A percentile compares a stretch with the other conserved stretches of the same genome.
Conservation (phyloP, 139 green algal genomes). For the Mychonastes homosphaera region DNA sequence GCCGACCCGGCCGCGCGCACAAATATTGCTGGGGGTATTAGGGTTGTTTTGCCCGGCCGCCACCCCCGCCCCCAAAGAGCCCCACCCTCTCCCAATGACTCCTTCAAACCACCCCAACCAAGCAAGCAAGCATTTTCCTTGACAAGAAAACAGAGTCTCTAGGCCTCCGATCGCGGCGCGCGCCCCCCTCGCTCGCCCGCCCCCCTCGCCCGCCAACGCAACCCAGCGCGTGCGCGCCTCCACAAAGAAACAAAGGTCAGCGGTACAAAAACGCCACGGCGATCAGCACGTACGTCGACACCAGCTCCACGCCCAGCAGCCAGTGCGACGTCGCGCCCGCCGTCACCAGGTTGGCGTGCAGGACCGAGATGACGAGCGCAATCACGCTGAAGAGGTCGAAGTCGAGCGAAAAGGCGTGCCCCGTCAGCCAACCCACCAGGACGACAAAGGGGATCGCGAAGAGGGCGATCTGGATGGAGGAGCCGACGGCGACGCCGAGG, state of each 20-base stretch:
- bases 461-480: slow-evolving; percentile 75
- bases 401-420: slow-evolving; percentile 56
- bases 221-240: neutral
- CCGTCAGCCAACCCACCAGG: slow-evolving; percentile 59
- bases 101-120: neutral
- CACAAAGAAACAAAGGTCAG: neutral
- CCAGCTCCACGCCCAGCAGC: slow-evolving; percentile 48
- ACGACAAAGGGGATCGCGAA: slow-evolving; percentile 76
- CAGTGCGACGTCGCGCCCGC: slow-evolving; percentile 60
- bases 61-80: neutral
- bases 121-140: no score
- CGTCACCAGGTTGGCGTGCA: slow-evolving; percentile 70
- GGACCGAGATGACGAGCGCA: slow-evolving; percentile 45
- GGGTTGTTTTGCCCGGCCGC: no score
- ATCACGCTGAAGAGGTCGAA: slow-evolving; percentile 50
- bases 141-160: no score
- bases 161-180: neutral
- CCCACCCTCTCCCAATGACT: neutral
- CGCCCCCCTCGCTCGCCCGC: neutral
- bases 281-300: slow-evolving; percentile 44
- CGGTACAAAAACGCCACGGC: slow-evolving; percentile 27
- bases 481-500: slow-evolving; percentile 58
- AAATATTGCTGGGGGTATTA: no score
- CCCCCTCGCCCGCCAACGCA: neutral
- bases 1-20: no score